Evolutionary conservation across 495 filamentous ascomycete genomes (phyloP), one percentile per base, ranked within the genome.

Genomic region (Bombardia bombarda): DNA sequence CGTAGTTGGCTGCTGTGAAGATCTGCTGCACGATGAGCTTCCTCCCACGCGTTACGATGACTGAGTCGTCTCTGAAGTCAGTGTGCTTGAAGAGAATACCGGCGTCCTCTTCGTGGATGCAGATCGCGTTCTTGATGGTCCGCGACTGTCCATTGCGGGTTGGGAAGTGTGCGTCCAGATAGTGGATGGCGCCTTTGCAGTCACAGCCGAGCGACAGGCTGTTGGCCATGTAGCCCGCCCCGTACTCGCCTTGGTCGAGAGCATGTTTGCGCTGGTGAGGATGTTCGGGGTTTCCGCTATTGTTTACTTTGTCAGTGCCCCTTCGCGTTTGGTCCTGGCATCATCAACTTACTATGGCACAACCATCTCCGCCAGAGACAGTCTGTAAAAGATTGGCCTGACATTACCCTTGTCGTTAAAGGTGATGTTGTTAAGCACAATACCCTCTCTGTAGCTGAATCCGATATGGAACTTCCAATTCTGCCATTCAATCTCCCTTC

Each of bases 1-100:
- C 90, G 67, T 97, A 97, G 68, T 97, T 97, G 38, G 90, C 88
- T 7, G 90, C 90, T 1, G 90, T 97, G 69, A 96, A 95, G 53
- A 95, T 84, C 41, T 95, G 90, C 18, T 87, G 90, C 54, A 97
- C 73, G 49, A 97, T 72, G 42, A 97, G 74, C 55, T 93, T 95
- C 12, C 90, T 78, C 23, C 78, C 89, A 32, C 90, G 82, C 10
- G 89, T 94, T 18, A 95, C 86, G 40, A 93, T 84, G 37, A 82
- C 77, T 0, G 84, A 85, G 32, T 90, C 83, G 59, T 95, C 90
- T 37, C 90, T 82, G 78, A 94, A 96, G 61, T 97, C 90, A 35
- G 80, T 87, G 69, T 97, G 90, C 68, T 97, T 97, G 73, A 92
- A 95, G 8, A 96, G 72, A 45, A 97, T 92, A 5, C 90, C 90